These are phyloP conservation scores for Neurospora tetrasperma DNA, from an alignment of 495 filamentous ascomycete genomes.

Conservation along the genomic window DNA sequence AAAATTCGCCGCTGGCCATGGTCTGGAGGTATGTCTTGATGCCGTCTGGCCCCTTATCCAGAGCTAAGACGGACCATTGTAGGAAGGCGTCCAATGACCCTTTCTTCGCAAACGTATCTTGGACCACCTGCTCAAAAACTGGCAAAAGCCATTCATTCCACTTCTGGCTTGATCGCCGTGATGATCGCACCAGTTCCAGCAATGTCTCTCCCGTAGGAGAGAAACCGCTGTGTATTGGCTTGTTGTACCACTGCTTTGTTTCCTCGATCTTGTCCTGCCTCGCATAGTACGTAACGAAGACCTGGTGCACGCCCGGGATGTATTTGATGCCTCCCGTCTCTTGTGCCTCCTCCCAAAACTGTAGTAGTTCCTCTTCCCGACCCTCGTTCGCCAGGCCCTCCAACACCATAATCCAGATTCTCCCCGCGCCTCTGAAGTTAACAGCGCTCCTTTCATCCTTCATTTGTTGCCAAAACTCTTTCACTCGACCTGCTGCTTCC, in stretches of 20 bases:
- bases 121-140: slow-evolving; percentile 49
- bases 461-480: slow-evolving; percentile 27
- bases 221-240: slow-evolving; percentile 34
- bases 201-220: slow-evolving; percentile 37
- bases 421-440: slow-evolving; percentile 21
- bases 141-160: slow-evolving; percentile 43
- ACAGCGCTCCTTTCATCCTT: slow-evolving; percentile 16
- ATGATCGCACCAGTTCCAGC: slow-evolving; percentile 40
- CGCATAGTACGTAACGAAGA: slow-evolving; percentile 45
- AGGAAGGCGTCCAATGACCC: slow-evolving; percentile 59
- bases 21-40: slow-evolving; percentile 57
- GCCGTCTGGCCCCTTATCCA: slow-evolving; percentile 58
- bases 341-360: slow-evolving; percentile 17
- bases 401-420: slow-evolving; percentile 51
- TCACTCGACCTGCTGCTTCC: slow-evolving; percentile 44
- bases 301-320: slow-evolving; percentile 29
- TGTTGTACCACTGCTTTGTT: slow-evolving; percentile 56
- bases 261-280: slow-evolving; percentile 36
- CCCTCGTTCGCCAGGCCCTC: slow-evolving; percentile 57
- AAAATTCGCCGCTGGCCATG: slow-evolving; percentile 28
- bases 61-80: slow-evolving; percentile 60
- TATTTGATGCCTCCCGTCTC: slow-evolving; percentile 20
- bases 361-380: slow-evolving; percentile 43
- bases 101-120: slow-evolving; percentile 33
- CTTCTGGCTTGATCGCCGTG: slow-evolving; percentile 40